phyloP scores from a whole-genome alignment of 345 rosid species.

The Eucalyptus sideroxylon region DNA sequence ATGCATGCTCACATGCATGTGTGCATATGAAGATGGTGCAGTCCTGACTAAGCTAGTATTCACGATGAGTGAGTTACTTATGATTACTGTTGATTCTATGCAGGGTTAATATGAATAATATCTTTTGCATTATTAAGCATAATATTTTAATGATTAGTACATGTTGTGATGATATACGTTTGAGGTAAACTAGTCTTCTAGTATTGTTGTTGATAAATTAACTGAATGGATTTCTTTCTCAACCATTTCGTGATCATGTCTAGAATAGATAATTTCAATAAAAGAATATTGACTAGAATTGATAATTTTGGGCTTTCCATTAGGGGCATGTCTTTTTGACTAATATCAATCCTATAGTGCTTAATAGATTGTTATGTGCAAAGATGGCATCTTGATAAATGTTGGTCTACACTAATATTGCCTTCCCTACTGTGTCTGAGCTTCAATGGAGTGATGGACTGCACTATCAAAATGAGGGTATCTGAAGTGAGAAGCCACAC shows the following conservation, averaged over 20 bases:
- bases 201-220: not conserved
- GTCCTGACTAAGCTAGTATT: not conserved
- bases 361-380: not conserved
- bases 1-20: not conserved
- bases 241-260: not conserved
- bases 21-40: not conserved
- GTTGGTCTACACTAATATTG: not conserved
- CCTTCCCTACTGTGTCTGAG: not conserved
- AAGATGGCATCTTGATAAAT: not conserved
- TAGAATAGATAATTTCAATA: not conserved
- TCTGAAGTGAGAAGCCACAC: not conserved
- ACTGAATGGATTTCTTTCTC: not conserved
- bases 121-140: not conserved
- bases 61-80: not conserved
- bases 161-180: not conserved
- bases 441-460: not conserved
- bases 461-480: not conserved
- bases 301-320: not conserved
- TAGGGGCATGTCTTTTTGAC: not conserved
- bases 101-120: not conserved
- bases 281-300: not conserved
- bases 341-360: not conserved
- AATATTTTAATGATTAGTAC: not conserved
- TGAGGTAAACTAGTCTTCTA: not conserved
- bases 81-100: not conserved